Evolutionary conservation across 2,329 filamentous ascomycete species (phyloP), one percentile per base, ranked within the genome.

Genomic region (Macrophomina tecta): DNA sequence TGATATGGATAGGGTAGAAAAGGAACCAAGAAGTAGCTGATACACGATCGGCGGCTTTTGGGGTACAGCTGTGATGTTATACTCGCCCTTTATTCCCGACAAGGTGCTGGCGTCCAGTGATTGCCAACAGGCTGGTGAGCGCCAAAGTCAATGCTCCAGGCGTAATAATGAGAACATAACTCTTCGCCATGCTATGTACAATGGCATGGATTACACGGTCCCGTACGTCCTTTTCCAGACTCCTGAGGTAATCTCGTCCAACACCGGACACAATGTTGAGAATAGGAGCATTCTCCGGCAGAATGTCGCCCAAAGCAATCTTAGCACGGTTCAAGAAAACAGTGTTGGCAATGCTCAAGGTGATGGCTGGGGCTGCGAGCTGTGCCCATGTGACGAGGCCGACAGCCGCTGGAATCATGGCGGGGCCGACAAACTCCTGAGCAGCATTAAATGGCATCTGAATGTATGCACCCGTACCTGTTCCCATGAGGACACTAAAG

Each of bases 351-450:
- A 72, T 69, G 30, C 68, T 51, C 9, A 71, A 64, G 2, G 65
- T 63, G 2, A 72, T 11, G 1, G 69, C 67, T 23, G 68, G 70
- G 8, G 67, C 70, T 7, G 64, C 23, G 11, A 69, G 60, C 42
- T 73, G 72, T 4, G 65, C 68, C 9, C 68, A 30, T 1, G 38
- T 68, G 49, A 73, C 69, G 36, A 73, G 68, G 14, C 68, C 69
- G 18, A 72, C 62, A 1, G 70, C 69, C 2, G 40, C 45, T 2
- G 69, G 40, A 45, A 70, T 66, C 2, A 69, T 45, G 14, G 68
- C 45, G 2, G 67, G 65, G 6, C 67, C 52, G 4, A 69, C 69
- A 16, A 69, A 49, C 11, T 56, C 69, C 42, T 69, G 68, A 16
- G 68, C 67, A 32, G 70, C 68, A 1, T 67, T 51, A 49, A 70